Evolutionary conservation across 1,139 yeast species (phyloP), one percentile per base, ranked within the genome.

Genomic region (Diutina ranongensis): DNA sequence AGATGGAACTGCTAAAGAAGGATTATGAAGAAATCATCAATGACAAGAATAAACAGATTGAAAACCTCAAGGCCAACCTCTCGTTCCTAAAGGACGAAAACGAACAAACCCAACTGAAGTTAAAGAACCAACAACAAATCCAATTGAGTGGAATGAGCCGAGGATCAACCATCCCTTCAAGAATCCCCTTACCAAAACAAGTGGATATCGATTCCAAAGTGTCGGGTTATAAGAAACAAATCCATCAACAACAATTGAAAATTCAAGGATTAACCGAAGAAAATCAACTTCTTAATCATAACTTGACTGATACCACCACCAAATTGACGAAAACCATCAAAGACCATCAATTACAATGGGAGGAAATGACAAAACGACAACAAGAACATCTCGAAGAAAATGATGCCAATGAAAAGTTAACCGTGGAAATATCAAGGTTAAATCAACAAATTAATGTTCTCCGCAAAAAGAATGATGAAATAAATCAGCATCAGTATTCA

Each of bases 1-100:
- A 22, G 20, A 15, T 38, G 42, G 20, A n/a, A 2, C 42, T 8
- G 21, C 5, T 25, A 3, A 15, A 18, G 15, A 12, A 38, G 4
- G 18, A 38, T 12, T 38, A 38, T 27, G 42, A 38, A 25, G 16
- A 25, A 5, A 38, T 16, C 42, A 22, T 38, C 21, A 9, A 8
- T 4, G 12, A 15, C 8, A 22, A 25, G 21, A 32, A 38, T 20
- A 15, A 22, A 25, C 31, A 38, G 42, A 10, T 38, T 18, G 32
- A 25, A n/a, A 25, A 38, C 7, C 42, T 38, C 31, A 38, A 13
- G 16, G 31, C n/a, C 13, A 38, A 38, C 42, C 22, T 38, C 20
- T 16, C 15, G 2, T 38, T 38, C n/a, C 32, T 38, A 16, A n/a
- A 38, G 33, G 33, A 38, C 16, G 32, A 38, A 25, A n/a, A 8